These are phyloP conservation scores for Patellifolia procumbens DNA, from an alignment of 179 eudicot species.

Conservation along the genomic window DNA sequence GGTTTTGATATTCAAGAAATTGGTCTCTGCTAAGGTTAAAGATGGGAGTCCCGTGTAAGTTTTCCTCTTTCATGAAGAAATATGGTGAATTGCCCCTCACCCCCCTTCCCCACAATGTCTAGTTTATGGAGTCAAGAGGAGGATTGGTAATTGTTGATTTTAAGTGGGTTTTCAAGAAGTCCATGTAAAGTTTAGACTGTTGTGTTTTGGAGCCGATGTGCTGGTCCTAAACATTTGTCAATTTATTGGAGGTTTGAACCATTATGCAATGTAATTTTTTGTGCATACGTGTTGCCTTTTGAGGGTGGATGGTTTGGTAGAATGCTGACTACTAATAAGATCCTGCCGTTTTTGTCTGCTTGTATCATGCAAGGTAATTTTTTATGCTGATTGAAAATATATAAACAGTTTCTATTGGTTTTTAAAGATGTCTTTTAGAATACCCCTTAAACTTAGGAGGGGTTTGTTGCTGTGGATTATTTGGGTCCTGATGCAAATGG, in stretches of 20 bases:
- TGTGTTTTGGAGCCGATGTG: constrained; percentile 2
- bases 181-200: not conserved
- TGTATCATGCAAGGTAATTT: too few relatives aligned
- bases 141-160: not conserved
- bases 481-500: not conserved
- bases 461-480: too few relatives aligned
- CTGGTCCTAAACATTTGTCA: not conserved
- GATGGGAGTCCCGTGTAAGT: not conserved
- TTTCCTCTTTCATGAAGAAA: not conserved
- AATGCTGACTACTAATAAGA: too few relatives aligned
- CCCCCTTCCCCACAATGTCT: not conserved
- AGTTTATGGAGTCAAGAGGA: not conserved
- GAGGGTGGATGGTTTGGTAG: not conserved
- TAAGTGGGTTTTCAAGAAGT: not conserved
- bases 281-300: not conserved
- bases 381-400: too few relatives aligned
- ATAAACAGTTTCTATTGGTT: not conserved
- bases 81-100: not conserved
- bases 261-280: not conserved
- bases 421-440: not conserved
- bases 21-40: not conserved
- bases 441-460: not conserved
- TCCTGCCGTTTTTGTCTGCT: not conserved
- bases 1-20: not conserved
- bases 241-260: not conserved